A percentile compares a stretch with the other conserved stretches of the same genome.
Conservation (phyloP, 345 rosid species). For the Laguncularia racemosa region DNA sequence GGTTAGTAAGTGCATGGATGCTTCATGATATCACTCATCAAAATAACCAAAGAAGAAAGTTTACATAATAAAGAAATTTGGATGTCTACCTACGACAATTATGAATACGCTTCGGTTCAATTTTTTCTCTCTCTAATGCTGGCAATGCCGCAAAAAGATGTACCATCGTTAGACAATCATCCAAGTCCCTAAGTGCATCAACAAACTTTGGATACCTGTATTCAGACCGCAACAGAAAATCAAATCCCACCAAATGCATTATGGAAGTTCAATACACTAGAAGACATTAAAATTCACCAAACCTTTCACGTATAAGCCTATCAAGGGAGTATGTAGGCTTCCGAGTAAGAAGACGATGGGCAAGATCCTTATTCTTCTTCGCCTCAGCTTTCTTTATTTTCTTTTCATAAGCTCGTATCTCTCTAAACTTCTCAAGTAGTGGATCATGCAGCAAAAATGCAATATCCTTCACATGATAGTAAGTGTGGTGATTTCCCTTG, state of each 20-base stretch:
- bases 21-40: not conserved
- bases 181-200: conserved; percentile 93
- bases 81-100: conserved; percentile 63
- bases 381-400: conserved; percentile 79
- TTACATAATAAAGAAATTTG: not conserved
- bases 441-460: conserved; percentile 80
- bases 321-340: conserved; percentile 66
- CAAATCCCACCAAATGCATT: not conserved
- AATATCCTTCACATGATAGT: conserved; percentile 90
- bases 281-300: conserved; percentile 6
- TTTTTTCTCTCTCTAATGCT: conserved; percentile 67
- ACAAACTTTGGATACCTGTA: conserved; percentile 79
- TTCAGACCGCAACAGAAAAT: not conserved
- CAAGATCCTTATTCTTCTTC: conserved; percentile 72
- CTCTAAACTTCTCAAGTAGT: conserved; percentile 79
- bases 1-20: not conserved
- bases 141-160: conserved; percentile 93
- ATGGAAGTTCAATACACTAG: not conserved
- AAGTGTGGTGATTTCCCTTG: conserved; percentile 88
- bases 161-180: conserved; percentile 87
- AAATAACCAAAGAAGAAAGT: not conserved
- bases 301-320: conserved; percentile 80
- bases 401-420: conserved; percentile 57
- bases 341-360: conserved; percentile 48
- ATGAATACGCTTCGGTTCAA: conserved; percentile 71